Conservation (phyloP, 371 early-diverging fungal species). For the Nematocida ironsii region DNA sequence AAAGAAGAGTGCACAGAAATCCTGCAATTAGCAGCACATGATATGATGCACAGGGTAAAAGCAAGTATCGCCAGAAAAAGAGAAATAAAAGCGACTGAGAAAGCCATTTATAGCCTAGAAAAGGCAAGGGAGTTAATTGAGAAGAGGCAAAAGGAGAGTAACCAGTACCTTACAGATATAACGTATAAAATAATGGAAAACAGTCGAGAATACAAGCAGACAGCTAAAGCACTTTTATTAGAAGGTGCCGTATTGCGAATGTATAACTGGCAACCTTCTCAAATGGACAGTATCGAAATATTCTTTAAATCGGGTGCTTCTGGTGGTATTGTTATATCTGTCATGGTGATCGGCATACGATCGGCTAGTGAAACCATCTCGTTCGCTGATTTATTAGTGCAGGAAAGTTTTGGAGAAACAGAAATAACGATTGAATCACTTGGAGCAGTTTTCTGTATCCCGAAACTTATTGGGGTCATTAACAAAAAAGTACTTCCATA, state of each 20-base stretch:
- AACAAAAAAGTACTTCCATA: constrained; percentile 57
- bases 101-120: constrained; percentile 62
- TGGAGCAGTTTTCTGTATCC: constrained; percentile 52
- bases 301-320: constrained; percentile 43
- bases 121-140: constrained; percentile 77
- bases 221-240: constrained; percentile 80
- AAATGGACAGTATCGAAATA: constrained; percentile 59
- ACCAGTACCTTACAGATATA: constrained; percentile 61
- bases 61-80: constrained; percentile 53
- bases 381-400: constrained; percentile 65
- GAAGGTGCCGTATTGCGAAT: constrained; percentile 76
- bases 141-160: constrained; percentile 73
- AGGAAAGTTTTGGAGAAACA: constrained; percentile 43
- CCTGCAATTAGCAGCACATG: constrained; percentile 61
- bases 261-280: constrained; percentile 57
- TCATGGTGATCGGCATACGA: constrained; percentile 50
- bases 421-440: constrained; percentile 48
- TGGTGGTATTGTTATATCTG: constrained; percentile 55
- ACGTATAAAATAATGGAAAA: constrained; percentile 56
- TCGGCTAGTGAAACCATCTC: constrained; percentile 35
- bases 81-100: constrained; percentile 65
- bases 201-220: constrained; percentile 80
- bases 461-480: constrained; percentile 61
- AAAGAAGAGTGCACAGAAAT: constrained; percentile 59
- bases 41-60: constrained; percentile 58